Evolutionary conservation across 306 rosid genomes (phyloP).

Genomic region (Rubus idaeus): DNA sequence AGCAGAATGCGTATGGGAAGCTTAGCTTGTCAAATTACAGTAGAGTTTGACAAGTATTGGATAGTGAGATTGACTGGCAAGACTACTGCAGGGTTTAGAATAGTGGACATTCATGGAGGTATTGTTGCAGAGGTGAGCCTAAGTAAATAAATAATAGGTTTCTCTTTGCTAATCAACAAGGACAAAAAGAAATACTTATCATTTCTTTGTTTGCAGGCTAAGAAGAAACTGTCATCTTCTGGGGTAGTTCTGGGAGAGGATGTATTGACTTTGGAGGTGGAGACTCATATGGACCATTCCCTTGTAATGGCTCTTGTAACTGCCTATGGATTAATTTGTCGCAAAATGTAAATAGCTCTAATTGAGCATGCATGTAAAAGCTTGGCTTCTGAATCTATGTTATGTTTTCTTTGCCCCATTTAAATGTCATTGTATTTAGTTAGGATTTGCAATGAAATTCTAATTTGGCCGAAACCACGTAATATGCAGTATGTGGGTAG

Average conservation of each 20-base stretch:
- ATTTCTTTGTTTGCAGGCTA: slow-evolving; percentile 45
- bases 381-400: background rate
- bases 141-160: background rate
- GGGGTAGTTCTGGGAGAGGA: slow-evolving; percentile 67
- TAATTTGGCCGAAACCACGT: no score
- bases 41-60: slow-evolving; percentile 48
- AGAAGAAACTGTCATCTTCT: slow-evolving; percentile 45
- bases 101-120: slow-evolving; percentile 46
- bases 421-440: no score
- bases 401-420: background rate
- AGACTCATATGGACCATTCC: slow-evolving; percentile 49
- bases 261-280: slow-evolving; percentile 59
- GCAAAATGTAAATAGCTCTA: slow-evolving; percentile 39
- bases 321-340: slow-evolving; percentile 61
- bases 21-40: slow-evolving; percentile 52
- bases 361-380: no score
- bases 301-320: slow-evolving; percentile 61
- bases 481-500: no score
- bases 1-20: slow-evolving; percentile 36
- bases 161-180: background rate
- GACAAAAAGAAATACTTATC: background rate
- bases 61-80: slow-evolving; percentile 45
- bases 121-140: slow-evolving; percentile 68
- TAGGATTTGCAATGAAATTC: no score
- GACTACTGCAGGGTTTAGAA: slow-evolving; percentile 39